Evolutionary conservation across 306 rosid genomes (phyloP), one percentile per base, ranked within the genome.

Genomic region (Fragaria ananassa): DNA sequence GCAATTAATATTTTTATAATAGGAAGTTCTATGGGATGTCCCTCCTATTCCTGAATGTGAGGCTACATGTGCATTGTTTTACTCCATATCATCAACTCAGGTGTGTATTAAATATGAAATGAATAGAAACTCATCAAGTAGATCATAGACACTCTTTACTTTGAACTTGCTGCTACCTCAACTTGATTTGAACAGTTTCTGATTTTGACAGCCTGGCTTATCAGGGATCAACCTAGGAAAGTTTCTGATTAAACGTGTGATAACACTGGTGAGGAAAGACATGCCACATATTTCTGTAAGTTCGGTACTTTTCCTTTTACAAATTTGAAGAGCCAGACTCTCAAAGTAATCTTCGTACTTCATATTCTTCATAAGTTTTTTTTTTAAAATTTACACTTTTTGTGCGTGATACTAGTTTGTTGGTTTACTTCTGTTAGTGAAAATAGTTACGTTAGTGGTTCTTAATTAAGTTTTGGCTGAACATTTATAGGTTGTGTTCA

Each of bases 81-180:
- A 94, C 85, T 94, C 98, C 64, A 94, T 94, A 85, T 94, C 98
- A 60, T 89, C 98, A 79, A 91, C 98, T 78, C 97, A 94, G 98
- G 98, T 91, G 75, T 79, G 85, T 60, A 70, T 66, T 13, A 47
- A 34, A 61, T 56, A 9, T 53, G 21, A 29, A 70, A 46, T 35
- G 53, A 80, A 68, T 63, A 58, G 21, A 17, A 79, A 58, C 58
- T 50, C 19, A 68, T 50, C 1, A 71, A 72, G 31, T 10, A 47
- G 50, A 39, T 71, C 10, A 7, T 49, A 21, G 27, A 31, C 18
- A 31, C 41, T 37, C 44, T 68, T 17, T 18, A 7, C 65, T 58
- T 11, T 25, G 27, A 10, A 11, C 18, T 23, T 25, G 65, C 17
- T 27, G 35, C 65, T 60, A 60, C 17, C 39, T 10, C 13, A 60